Evolutionary conservation across 495 filamentous ascomycete genomes (phyloP).

Genomic region (Friedmanniomyces endolithicus): DNA sequence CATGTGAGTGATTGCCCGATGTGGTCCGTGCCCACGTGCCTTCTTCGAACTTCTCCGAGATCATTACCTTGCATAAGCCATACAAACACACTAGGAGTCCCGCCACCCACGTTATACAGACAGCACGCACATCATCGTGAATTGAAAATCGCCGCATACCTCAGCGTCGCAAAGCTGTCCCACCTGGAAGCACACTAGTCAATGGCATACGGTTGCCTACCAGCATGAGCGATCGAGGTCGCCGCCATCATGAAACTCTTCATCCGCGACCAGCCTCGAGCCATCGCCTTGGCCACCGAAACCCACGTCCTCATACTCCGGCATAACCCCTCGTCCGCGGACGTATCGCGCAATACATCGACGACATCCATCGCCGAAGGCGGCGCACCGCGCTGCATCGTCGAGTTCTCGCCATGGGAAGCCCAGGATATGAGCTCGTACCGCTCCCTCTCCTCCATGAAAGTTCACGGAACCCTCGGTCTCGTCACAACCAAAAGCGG

Average conservation of each 20-base stretch:
- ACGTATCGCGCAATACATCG: constrained; percentile 36
- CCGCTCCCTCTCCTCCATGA: constrained; percentile 53
- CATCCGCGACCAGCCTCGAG: constrained; percentile 66
- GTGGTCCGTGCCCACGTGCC: too few relatives aligned
- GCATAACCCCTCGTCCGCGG: constrained; percentile 43
- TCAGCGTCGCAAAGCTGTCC: too few relatives aligned
- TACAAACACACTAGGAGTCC: too few relatives aligned
- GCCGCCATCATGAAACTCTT: constrained; percentile 41
- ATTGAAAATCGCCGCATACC: too few relatives aligned
- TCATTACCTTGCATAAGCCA: too few relatives aligned
- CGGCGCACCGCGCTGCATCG: constrained; percentile 56
- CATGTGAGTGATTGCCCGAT: not conserved
- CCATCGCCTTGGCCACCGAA: constrained; percentile 67
- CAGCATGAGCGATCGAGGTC: not conserved
- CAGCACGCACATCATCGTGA: too few relatives aligned
- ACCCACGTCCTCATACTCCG: constrained; percentile 75
- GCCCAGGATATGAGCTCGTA: constrained; percentile 59
- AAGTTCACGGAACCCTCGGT: constrained; percentile 81
- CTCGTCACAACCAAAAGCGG: constrained; percentile 65
- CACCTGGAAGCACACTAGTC: too few relatives aligned
- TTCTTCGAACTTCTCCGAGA: too few relatives aligned
- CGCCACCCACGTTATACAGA: too few relatives aligned
- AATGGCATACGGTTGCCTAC: too few relatives aligned
- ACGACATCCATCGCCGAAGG: constrained; percentile 34
- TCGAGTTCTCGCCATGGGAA: constrained; percentile 65